phyloP scores from a whole-genome alignment of 306 rosid genomes.

The Dalbergia cochinchinensis region DNA sequence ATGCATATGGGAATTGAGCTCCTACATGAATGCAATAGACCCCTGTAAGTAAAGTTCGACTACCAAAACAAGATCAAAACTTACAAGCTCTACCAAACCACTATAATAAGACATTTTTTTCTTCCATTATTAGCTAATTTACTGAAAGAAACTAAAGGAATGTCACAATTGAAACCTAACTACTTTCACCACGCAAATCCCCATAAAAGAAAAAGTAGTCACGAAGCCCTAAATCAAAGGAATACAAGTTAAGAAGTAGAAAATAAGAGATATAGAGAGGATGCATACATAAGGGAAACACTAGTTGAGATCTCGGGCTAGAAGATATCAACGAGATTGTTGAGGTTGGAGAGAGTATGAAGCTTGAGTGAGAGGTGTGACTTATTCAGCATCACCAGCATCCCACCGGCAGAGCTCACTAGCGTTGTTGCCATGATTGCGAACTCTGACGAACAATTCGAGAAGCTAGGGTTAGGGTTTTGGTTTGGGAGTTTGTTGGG shows the following conservation, averaged over 20 bases:
- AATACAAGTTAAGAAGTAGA: conserved; percentile 9
- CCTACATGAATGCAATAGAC: conserved; percentile 16
- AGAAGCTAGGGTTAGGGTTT: conserved; percentile 52
- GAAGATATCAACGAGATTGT: conserved; percentile 83
- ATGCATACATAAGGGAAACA: conserved; percentile 79
- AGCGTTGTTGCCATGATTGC: conserved; percentile 70
- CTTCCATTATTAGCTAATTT: not conserved
- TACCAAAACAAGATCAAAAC: conserved; percentile 14
- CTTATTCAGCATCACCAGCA: conserved; percentile 95
- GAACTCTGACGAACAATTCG: conserved; percentile 17
- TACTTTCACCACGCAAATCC: not conserved
- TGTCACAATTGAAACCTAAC: conserved; percentile 21
- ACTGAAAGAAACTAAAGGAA: not conserved
- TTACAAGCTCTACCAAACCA: not conserved
- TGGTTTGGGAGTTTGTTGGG: conserved; percentile 40
- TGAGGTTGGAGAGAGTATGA: conserved; percentile 91
- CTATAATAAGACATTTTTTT: not conserved
- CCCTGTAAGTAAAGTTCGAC: not conserved
- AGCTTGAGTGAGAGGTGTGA: conserved; percentile 81
- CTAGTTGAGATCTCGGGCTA: conserved; percentile 99
- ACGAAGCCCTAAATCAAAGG: conserved; percentile 40
- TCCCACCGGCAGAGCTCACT: conserved; percentile 95
- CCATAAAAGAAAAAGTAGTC: not conserved
- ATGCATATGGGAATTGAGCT: not conserved
- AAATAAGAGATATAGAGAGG: conserved; percentile 4